Conservation (phyloP, 805 yeast species). For the Naumovozyma dairenensis region DNA sequence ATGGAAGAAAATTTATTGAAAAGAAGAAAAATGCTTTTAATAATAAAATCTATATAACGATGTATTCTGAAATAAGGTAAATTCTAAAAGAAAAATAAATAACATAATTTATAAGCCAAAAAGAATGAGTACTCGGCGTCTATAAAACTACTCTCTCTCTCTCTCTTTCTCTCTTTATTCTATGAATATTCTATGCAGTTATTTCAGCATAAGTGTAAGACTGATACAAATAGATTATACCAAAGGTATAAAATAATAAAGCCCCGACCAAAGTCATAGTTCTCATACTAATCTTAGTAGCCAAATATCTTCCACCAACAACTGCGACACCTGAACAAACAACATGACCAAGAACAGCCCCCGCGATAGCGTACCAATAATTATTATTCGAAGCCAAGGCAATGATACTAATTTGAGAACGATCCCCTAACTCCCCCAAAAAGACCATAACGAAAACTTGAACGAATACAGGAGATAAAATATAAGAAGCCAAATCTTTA, state of each 20-base stretch:
- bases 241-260: slow-evolving; percentile 71
- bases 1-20: too few species aligned
- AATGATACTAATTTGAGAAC: slow-evolving; percentile 95
- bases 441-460: slow-evolving; percentile 94
- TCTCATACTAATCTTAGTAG: slow-evolving; percentile 82
- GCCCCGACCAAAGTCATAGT: slow-evolving; percentile 90
- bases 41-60: too few species aligned
- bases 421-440: slow-evolving; percentile 97
- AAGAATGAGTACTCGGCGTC: too few species aligned
- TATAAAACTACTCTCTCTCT: too few species aligned
- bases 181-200: too few species aligned
- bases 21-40: too few species aligned
- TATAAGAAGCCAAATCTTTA: slow-evolving; percentile 45
- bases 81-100: too few species aligned
- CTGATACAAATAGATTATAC: slow-evolving; percentile 62
- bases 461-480: slow-evolving; percentile 83
- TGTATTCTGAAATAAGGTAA: too few species aligned
- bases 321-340: slow-evolving; percentile 87
- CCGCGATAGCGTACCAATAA: slow-evolving; percentile 79
- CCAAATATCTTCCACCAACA: slow-evolving; percentile 82
- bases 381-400: slow-evolving; percentile 97
- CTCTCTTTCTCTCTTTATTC: too few species aligned
- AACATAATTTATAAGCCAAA: too few species aligned
- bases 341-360: slow-evolving; percentile 85
- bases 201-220: neutral